A percentile compares a stretch with the other conserved stretches of the same genome.
Conservation (phyloP, 805 yeast genomes). For the Monosporozyma aerobia region DNA sequence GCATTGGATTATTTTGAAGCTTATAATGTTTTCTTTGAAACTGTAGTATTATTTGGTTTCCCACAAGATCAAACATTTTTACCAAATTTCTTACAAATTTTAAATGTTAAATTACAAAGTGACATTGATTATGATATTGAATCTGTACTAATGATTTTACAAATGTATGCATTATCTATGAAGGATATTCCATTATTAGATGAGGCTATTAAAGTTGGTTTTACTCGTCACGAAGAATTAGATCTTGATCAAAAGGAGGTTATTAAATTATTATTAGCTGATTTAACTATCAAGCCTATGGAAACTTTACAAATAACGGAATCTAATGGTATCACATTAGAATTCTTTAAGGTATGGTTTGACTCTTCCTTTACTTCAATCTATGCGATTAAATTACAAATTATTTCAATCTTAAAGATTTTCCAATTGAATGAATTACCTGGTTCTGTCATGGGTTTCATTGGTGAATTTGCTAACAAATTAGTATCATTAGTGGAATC, state of each 20-base stretch:
- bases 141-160: constrained; percentile 29
- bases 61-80: constrained; percentile 25
- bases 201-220: constrained; percentile 13
- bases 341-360: constrained; percentile 59
- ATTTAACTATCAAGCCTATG: constrained; percentile 52
- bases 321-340: constrained; percentile 36
- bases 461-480: constrained; percentile 43
- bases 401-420: constrained; percentile 54
- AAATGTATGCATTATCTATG: constrained; percentile 25
- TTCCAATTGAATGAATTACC: constrained; percentile 36
- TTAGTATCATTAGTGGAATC: constrained; percentile 44
- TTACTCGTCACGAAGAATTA: constrained; percentile 25
- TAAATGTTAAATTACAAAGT: constrained; percentile 24
- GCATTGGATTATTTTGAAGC: constrained; percentile 51
- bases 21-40: constrained; percentile 49
- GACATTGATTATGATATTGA: constrained; percentile 33
- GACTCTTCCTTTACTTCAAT: constrained; percentile 50
- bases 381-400: constrained; percentile 66
- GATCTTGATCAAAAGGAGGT: constrained; percentile 36
- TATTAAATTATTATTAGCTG: constrained; percentile 53
- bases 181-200: constrained; percentile 26
- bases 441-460: constrained; percentile 25
- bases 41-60: constrained; percentile 45
- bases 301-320: constrained; percentile 46
- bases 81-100: constrained; percentile 21